These are phyloP conservation scores for Penicillium capsulatum DNA, from an alignment of 2,329 filamentous ascomycete genomes.

Conservation along the genomic window DNA sequence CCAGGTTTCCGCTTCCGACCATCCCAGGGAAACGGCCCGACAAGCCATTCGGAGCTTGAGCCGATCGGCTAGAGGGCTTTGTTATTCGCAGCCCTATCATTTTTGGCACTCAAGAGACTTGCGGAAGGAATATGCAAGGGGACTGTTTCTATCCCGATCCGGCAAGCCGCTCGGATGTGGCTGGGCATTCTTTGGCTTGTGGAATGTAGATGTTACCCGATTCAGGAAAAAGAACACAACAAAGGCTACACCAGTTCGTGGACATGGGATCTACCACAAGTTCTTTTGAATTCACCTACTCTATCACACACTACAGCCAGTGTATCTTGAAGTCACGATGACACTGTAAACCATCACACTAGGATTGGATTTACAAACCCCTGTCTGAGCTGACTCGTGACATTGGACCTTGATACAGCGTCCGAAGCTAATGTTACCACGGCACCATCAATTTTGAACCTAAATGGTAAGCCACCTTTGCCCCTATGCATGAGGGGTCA, in stretches of 20 bases:
- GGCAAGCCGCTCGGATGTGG: conserved; percentile 7
- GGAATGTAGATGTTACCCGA: conserved; percentile 13
- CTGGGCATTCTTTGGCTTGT: conserved; percentile 8
- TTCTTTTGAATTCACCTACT: too few species aligned
- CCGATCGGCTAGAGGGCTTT: background rate
- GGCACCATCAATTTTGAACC: background rate
- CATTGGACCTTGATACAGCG: too few species aligned
- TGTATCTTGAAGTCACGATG: too few species aligned
- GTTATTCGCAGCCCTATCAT: background rate
- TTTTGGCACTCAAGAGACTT: background rate
- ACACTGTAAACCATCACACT: too few species aligned
- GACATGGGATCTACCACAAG: too few species aligned
- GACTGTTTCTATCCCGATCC: background rate
- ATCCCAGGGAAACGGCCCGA: background rate
- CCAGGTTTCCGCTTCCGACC: conserved; percentile 3
- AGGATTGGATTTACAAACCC: too few species aligned
- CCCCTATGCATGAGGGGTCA: too few species aligned
- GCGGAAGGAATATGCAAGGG: conserved; percentile 3
- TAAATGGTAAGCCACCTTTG: too few species aligned
- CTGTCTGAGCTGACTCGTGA: too few species aligned
- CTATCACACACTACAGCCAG: too few species aligned
- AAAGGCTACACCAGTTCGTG: background rate
- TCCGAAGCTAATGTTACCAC: too few species aligned
- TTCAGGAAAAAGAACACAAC: background rate
- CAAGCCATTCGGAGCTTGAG: background rate